These are phyloP conservation scores for Cucurbita maxima DNA, from an alignment of 306 rosid genomes.

Conservation along the genomic window DNA sequence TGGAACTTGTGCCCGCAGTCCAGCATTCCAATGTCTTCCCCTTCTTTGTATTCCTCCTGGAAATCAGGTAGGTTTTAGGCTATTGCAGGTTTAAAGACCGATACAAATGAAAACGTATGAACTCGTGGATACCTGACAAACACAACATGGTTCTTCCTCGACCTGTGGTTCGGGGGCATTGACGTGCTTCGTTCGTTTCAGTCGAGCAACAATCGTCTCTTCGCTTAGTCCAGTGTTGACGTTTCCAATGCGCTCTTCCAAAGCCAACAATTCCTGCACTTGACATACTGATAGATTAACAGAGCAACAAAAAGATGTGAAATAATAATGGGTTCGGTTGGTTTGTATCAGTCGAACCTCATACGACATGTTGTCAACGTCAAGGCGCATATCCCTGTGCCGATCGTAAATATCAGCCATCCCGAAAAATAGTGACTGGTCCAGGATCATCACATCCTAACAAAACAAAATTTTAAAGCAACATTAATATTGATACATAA, in stretches of 20 bases:
- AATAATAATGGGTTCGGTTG: neutral
- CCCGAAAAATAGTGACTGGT: slow-evolving; percentile 70
- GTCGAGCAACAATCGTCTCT: slow-evolving; percentile 35
- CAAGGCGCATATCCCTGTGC: slow-evolving; percentile 95
- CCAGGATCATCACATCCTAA: slow-evolving; percentile 92
- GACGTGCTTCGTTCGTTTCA: slow-evolving; percentile 43
- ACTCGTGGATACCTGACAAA: slow-evolving; percentile 65
- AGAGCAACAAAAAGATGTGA: neutral
- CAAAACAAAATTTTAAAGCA: slow-evolving; percentile 2
- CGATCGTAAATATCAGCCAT: slow-evolving; percentile 80
- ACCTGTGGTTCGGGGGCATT: slow-evolving; percentile 21
- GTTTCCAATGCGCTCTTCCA: slow-evolving; percentile 93
- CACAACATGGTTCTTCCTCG: slow-evolving; percentile 81
- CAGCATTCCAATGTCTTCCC: slow-evolving; percentile 53
- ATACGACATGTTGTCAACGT: slow-evolving; percentile 93
- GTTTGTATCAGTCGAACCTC: slow-evolving; percentile 35
- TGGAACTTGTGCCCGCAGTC: slow-evolving; percentile 89
- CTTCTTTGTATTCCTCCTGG: slow-evolving; percentile 69
- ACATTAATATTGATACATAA: neutral
- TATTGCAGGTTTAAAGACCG: neutral
- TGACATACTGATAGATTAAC: neutral
- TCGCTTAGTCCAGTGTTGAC: slow-evolving; percentile 83
- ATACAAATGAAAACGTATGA: neutral
- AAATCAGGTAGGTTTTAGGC: neutral
- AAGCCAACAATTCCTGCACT: slow-evolving; percentile 70